Base-by-base conservation (phyloP, 225 moss, liverwort and hornwort genomes). In the Asterella californica region DNA sequence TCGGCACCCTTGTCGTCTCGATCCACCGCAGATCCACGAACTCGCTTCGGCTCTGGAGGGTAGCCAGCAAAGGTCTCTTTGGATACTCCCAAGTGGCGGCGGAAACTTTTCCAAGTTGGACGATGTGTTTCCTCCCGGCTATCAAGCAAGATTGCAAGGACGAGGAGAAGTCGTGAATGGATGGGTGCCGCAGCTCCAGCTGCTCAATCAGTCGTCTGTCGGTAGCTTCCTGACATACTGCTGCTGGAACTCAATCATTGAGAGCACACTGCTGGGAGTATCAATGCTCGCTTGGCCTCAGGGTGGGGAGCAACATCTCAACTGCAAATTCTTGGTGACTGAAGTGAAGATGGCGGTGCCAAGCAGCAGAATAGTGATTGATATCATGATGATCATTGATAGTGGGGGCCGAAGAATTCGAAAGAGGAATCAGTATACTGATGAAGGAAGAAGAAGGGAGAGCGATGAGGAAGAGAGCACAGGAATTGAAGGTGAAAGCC, bases 221-320 rank as follows among this genome's bases (percentile, higher is more conserved):
- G 74, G 81, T 15, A 81, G 84, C 30, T 87, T 87, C 48, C 5
- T 80, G 30, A 64, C 86, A 60, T 83, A 83, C 60, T 86, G 83
- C 55, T 83, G 86, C 47, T 87, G 86, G 86, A 81, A 81, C 57
- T 87, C 86, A 10, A 32, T 59, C 18, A 15, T 87, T 45, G 86
- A 87, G 66, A 37, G 60, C 29, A 75, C 84, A 22, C 37, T 6
- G 27, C 50, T 27, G 22, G 84, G 83, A 2, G 71, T 87, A 4
- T 81, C 86, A 2, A 76, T 87, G 12, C 79, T 87, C 49, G 67
- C 83, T 2, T 87, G 83, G 81, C 81, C 86, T 10, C 53, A 61
- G 6, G 5, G 32, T 34, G 81, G 83, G 0, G 86, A 64, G 14
- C 64, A 64, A 29, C 64, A 64, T 64, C 14, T 29, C 6, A 64